A percentile compares a stretch with the other conserved stretches of the same genome.
These are phyloP conservation scores for Lumnitzera littorea DNA, from an alignment of 345 rosid genomes.

Conservation along the genomic window DNA sequence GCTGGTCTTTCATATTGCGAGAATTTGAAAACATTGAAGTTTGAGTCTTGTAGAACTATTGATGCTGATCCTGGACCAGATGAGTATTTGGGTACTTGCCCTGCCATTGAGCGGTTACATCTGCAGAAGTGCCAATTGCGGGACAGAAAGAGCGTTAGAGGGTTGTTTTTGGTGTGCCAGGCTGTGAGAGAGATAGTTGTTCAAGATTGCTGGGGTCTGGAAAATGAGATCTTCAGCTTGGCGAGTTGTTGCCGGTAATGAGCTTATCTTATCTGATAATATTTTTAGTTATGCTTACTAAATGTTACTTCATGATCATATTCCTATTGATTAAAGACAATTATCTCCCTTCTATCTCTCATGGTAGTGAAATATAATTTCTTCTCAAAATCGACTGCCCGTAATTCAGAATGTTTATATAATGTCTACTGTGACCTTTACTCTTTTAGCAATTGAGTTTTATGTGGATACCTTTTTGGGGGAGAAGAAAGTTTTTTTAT, in stretches of 20 bases:
- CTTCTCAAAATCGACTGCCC: too few relatives aligned
- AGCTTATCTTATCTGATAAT: background rate
- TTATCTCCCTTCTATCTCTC: too few relatives aligned
- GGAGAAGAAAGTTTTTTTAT: too few relatives aligned
- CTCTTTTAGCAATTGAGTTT: too few relatives aligned
- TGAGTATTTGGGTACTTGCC: slow-evolving; percentile 60
- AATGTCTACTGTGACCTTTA: too few relatives aligned
- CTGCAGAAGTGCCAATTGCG: slow-evolving; percentile 73
- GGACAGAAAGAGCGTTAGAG: slow-evolving; percentile 47
- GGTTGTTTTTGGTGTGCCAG: slow-evolving; percentile 65
- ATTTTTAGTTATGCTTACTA: too few relatives aligned
- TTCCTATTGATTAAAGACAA: too few relatives aligned
- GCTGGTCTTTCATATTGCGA: slow-evolving; percentile 70
- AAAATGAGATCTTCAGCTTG: slow-evolving; percentile 54
- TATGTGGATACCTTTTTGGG: too few relatives aligned
- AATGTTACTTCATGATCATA: too few relatives aligned
- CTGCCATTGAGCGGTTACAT: slow-evolving; percentile 72
- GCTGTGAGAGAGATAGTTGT: slow-evolving; percentile 60
- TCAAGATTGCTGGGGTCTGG: slow-evolving; percentile 94
- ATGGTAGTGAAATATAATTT: too few relatives aligned
- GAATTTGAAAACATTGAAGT: slow-evolving; percentile 80
- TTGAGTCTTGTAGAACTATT: slow-evolving; percentile 61
- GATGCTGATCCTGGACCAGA: slow-evolving; percentile 70
- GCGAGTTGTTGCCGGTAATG: slow-evolving; percentile 63
- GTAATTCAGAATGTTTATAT: too few relatives aligned